phyloP scores from a whole-genome alignment of 768 basidiomycete genomes.

The Suillus lakei region DNA sequence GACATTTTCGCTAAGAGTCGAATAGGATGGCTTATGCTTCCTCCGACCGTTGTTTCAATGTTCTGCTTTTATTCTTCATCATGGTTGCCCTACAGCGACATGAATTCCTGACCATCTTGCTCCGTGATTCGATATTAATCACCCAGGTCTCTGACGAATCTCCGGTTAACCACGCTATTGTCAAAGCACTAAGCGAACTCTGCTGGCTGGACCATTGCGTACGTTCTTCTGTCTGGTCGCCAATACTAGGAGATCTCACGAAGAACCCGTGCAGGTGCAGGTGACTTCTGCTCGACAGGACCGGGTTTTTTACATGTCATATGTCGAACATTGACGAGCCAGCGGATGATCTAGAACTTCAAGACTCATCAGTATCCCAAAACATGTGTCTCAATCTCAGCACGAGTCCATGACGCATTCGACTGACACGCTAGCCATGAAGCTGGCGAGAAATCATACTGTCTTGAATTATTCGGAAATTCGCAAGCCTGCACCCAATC shows the following conservation, averaged over 20 bases:
- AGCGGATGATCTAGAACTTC: not conserved
- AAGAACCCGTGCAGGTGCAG: not conserved
- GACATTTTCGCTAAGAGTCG: not conserved
- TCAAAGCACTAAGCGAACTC: not conserved
- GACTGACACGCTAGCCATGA: too few relatives aligned
- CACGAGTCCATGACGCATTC: not conserved
- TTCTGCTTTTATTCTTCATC: not conserved
- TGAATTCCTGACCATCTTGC: not conserved
- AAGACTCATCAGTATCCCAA: not conserved
- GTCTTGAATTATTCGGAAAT: not conserved
- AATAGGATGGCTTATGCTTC: not conserved
- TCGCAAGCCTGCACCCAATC: not conserved
- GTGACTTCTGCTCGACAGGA: not conserved
- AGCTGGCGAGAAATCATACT: not conserved
- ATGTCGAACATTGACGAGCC: not conserved
- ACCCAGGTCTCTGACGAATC: not conserved
- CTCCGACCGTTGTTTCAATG: not conserved
- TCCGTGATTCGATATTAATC: not conserved
- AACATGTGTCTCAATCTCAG: not conserved
- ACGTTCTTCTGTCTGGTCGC: not conserved
- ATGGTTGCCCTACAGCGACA: not conserved
- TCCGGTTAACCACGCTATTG: not conserved
- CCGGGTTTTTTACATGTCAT: not conserved
- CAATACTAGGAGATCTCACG: not conserved
- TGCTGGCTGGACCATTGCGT: not conserved